A percentile compares a stretch with the other conserved stretches of the same genome.
Conservation (phyloP, 768 basidiomycete species). For the Suillus tomentosus region DNA sequence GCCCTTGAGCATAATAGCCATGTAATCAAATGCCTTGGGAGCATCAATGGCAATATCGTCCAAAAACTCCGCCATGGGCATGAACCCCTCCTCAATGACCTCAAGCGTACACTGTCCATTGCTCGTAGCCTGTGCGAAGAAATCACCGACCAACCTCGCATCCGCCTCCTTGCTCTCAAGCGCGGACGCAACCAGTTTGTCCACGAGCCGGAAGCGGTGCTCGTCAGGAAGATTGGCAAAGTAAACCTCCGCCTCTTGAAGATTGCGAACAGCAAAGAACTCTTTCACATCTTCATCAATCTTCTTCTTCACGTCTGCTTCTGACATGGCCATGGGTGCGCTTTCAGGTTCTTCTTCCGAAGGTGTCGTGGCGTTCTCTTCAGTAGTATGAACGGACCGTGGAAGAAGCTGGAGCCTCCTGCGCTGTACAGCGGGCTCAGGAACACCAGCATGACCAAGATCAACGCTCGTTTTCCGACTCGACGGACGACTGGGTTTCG, state of each 20-base stretch:
- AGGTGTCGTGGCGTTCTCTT: conserved; percentile 45
- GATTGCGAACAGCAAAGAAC: conserved; percentile 80
- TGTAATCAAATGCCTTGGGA: conserved; percentile 4
- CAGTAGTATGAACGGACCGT: conserved; percentile 64
- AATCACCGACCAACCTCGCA: conserved; percentile 72
- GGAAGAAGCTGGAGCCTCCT: conserved; percentile 77
- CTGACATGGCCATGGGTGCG: conserved; percentile 52
- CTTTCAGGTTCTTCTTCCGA: conserved; percentile 54
- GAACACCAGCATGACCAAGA: conserved; percentile 44
- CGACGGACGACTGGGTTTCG: conserved; percentile 54
- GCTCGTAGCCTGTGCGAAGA: conserved; percentile 64
- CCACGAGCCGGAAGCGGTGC: conserved; percentile 67
- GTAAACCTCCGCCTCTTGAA: conserved; percentile 88
- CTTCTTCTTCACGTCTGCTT: conserved; percentile 70
- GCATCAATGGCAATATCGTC: conserved; percentile 75
- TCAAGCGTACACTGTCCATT: conserved; percentile 61
- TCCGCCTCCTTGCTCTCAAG: conserved; percentile 84
- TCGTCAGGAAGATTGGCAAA: conserved; percentile 71
- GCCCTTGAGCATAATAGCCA: conserved; percentile 70
- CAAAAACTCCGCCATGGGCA: conserved; percentile 68
- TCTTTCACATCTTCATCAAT: conserved; percentile 84
- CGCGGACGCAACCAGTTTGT: conserved; percentile 70
- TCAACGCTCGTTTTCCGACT: conserved; percentile 56
- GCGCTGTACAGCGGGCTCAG: conserved; percentile 56
- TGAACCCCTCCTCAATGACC: conserved; percentile 76